phyloP scores from a whole-genome alignment of 495 filamentous ascomycete species.

The Copromyces sp. region DNA sequence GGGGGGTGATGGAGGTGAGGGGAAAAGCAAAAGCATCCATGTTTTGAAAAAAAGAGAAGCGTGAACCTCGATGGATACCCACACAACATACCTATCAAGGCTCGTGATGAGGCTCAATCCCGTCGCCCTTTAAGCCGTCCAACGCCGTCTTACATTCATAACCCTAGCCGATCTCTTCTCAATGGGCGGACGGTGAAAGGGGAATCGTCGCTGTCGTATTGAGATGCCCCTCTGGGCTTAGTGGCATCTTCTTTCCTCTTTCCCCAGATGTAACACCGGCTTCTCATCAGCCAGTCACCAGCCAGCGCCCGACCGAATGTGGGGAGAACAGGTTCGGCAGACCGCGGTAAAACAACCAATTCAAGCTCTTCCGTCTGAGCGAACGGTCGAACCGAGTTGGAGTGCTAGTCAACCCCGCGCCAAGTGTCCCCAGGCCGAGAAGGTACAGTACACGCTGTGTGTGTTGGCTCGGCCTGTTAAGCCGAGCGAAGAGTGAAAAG shows the following conservation, averaged over 20 bases:
- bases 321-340: slow-evolving; percentile 6
- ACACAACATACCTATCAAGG: not conserved
- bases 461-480: not conserved
- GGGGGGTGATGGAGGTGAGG: not conserved
- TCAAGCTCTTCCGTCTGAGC: slow-evolving; percentile 4
- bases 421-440: not conserved
- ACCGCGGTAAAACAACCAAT: slow-evolving; percentile 6
- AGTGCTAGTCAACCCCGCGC: not conserved
- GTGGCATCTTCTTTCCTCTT: not conserved
- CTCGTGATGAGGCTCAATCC: not conserved
- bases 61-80: not conserved
- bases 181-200: not conserved
- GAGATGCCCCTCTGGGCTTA: not conserved
- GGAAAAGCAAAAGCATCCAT: not conserved
- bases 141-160: not conserved
- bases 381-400: not conserved
- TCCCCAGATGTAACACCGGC: not conserved
- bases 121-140: not conserved
- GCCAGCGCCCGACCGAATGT: not conserved
- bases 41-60: not conserved
- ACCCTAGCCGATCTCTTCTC: not conserved
- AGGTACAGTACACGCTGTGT: not conserved
- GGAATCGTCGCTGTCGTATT: not conserved
- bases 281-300: not conserved
- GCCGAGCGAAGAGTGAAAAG: not conserved